These are phyloP conservation scores for Naematelia aurantialba DNA, from an alignment of 768 basidiomycete species.

Conservation along the genomic window DNA sequence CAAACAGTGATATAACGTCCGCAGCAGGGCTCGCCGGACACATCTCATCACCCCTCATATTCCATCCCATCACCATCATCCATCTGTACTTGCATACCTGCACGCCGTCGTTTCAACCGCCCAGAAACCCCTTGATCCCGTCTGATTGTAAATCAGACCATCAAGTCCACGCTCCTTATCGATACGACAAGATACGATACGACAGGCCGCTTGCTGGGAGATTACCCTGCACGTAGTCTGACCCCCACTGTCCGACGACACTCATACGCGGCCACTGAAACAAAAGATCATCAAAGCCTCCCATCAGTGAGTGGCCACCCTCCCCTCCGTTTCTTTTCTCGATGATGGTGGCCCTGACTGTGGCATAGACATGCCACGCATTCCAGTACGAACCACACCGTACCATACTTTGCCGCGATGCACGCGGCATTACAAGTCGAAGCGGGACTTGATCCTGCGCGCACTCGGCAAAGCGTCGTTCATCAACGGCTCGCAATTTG, in stretches of 20 bases:
- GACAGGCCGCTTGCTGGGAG: background rate
- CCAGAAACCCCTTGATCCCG: background rate
- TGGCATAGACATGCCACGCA: slow-evolving; percentile 47
- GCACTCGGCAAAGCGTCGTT: slow-evolving; percentile 50
- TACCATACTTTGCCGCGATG: slow-evolving; percentile 50
- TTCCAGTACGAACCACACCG: slow-evolving; percentile 51
- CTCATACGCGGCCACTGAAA: background rate
- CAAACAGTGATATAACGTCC: background rate
- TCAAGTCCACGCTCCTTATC: background rate
- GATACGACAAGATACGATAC: background rate
- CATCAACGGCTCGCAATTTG: slow-evolving; percentile 52
- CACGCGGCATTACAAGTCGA: slow-evolving; percentile 51
- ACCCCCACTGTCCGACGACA: background rate
- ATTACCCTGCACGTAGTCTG: background rate
- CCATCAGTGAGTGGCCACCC: background rate
- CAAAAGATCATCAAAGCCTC: background rate
- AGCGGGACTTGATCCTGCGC: slow-evolving; percentile 50
- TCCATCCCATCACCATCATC: background rate
- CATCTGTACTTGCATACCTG: background rate
- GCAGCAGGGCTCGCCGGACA: background rate
- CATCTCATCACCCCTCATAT: background rate
- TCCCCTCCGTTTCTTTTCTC: background rate
- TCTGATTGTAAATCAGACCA: background rate
- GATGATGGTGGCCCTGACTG: slow-evolving; percentile 1
- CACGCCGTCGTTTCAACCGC: background rate